Evolutionary conservation across 2,329 filamentous ascomycete genomes (phyloP), one percentile per base, ranked within the genome.

Genomic region (Spiromastix sp.): DNA sequence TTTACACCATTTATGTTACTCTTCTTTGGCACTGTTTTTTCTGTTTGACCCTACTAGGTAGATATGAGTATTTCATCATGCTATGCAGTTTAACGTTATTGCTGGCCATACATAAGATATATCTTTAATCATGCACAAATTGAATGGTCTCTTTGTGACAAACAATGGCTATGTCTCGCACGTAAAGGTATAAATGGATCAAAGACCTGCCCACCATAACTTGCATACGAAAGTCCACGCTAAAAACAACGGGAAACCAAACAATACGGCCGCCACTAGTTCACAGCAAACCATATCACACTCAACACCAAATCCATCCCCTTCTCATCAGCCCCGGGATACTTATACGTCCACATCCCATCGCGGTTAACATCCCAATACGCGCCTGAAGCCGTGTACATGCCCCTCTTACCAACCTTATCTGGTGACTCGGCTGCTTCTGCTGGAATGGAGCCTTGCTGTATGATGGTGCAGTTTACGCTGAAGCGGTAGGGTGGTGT

Each of bases 401-500:
- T 67, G 45, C 91, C 91, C 46, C 89, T 77, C 46, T 87, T 77
- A 37, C 86, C 89, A 38, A 82, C 81, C 34, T 70, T 71, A 35
- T 71, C 70, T 45, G 72, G 66, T 19, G 60, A 54, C 12, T 42
- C 39, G 12, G 30, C 13, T 12, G 71, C 61, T 42, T 69, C 36
- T 13, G 75, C 79, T 36, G 80, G 74, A 13, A 81, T 75, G 21
- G 89, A 70, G 13, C 59, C 60, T 67, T 96, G 89, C 68, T 98
- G 89, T 49, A 96, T 93, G 56, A 96, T 95, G 47, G 89, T 96
- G 69, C 85, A 93, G 72, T 94, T 96, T 66, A 93, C 86, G 49
- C 86, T 85, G 66, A 89, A 96, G 64, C 96, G 96, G 75, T 79
- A 94, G 4, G 83, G 80, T 17, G 74, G 55, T 10, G 63, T 48